Evolutionary conservation across 257 asterid genomes (phyloP).

Genomic region (Solanum boliviense): DNA sequence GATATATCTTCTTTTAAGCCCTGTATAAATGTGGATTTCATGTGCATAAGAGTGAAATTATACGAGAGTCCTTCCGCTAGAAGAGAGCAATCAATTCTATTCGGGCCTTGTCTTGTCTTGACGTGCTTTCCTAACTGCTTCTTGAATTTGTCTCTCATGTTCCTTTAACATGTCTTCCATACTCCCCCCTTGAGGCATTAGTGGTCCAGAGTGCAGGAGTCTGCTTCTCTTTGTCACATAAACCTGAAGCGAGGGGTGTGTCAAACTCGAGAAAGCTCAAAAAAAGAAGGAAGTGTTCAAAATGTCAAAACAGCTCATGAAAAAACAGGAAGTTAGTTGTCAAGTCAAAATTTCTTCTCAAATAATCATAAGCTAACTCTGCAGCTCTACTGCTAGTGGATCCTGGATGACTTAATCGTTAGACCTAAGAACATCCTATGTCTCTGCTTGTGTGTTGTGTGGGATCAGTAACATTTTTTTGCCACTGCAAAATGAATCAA

Average conservation of each 20-base stretch:
- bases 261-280: not conserved
- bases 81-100: not conserved
- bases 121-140: constrained; percentile 57
- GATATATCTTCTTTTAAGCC: not conserved
- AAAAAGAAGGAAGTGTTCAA: not conserved
- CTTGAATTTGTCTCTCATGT: constrained; percentile 64
- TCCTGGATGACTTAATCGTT: not conserved
- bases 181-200: constrained; percentile 57
- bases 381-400: not conserved
- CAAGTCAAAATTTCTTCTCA: not conserved
- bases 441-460: not conserved
- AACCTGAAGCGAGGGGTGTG: constrained; percentile 20
- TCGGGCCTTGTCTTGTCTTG: constrained; percentile 20
- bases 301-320: not conserved
- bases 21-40: not conserved
- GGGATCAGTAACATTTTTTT: not conserved
- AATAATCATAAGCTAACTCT: not conserved
- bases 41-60: not conserved
- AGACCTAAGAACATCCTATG: not conserved
- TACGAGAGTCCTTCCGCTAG: not conserved
- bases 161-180: constrained; percentile 71
- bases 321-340: not conserved
- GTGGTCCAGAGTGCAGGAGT: constrained; percentile 56
- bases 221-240: constrained; percentile 35
- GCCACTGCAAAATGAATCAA: not conserved